Evolutionary conservation across 345 rosid genomes (phyloP), one percentile per base, ranked within the genome.

Genomic region (Acer negundo): DNA sequence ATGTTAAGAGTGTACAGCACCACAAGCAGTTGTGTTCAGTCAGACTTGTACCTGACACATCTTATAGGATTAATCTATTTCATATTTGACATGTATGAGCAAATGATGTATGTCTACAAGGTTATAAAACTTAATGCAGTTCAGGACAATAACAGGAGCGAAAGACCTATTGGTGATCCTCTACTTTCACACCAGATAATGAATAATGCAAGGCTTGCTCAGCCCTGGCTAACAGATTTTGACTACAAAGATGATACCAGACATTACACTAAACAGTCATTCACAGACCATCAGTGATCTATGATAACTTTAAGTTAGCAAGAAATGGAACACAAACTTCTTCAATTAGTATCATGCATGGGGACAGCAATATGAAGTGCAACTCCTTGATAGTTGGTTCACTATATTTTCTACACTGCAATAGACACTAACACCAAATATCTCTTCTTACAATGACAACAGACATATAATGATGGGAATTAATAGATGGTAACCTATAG

Each of bases 401-500:
- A n/a, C 19, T 64, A 17, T 62, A 2, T 1, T 76, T 63, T 26
- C 51, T 56, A 69, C 24, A n/a, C 47, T 55, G 62, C 35, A 16
- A 69, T 9, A 47, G 19, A 82, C 26, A 77, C 72, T 38, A 73
- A 58, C 26, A 31, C 74, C 62, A 47, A 70, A 40, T 23, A 67
- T 55, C 53, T 44, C 51, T 61, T 2, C 70, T 74, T 59, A 49
- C 77, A 22, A 31, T 24, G 38, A 73, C 26, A 66, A 59, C 1
- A 70, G 31, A 66, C 55, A 40, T 10, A 61, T 49, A 77, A 80
- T 28, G 6, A 59, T 22, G 46, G 15, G 58, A 65, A 26, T 51
- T 40, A 7, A 75, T 56, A 49, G 79, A 82, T 47, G 62, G 55
- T 69, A 71, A 91, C 99, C 99, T 90, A 96, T 92, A 58, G 99